Evolutionary conservation across 164 flowering plant genomes (phyloP), one percentile per base, ranked within the genome.

Genomic region (Dillenia turbinata): DNA sequence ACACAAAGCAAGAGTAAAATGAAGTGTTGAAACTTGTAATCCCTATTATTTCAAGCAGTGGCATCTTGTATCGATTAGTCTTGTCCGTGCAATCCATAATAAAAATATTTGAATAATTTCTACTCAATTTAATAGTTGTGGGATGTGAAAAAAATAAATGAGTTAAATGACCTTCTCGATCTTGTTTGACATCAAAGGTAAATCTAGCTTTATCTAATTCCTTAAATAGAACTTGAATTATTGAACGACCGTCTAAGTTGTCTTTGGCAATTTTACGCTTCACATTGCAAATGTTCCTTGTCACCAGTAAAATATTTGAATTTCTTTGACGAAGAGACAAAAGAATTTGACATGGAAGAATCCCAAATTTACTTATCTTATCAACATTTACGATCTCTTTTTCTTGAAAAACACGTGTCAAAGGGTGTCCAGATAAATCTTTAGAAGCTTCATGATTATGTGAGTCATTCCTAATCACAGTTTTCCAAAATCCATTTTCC

Each of bases 131-230:
- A 40, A 61, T 50, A 11, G 60, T 54, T 19, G n/a, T 47, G 9
- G 65, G 70, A 24, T 67, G 65, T 13, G 65, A 54, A 61, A 61
- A 67, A 15, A 67, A 62, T 10, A 68, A 49, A 62, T 62, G 71
- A 2, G 71, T 62, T 46, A 68, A 46, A 43, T 24, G 33, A 45
- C 61, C 66, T n/a, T 56, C 54, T n/a, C 13, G 44, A 48, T 62
- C 71, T 24, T 62, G 33, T 6, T 49, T 9, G 13, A 61, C 9
- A 9, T 62, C 56, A 49, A 43, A 66, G 4, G 13, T 43, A 44
- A 66, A 66, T 12, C 69, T 52, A 6, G 49, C 65, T 11, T 67
- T 26, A 58, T 44, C 45, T 40, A 59, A 58, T 55, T 69, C 69
- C 8, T 66, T 47, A 52, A 62, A 52, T 4, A 52, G 13, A 40